Conservation (phyloP, 2,329 filamentous ascomycete genomes). For the Aspergillus chevalieri region DNA sequence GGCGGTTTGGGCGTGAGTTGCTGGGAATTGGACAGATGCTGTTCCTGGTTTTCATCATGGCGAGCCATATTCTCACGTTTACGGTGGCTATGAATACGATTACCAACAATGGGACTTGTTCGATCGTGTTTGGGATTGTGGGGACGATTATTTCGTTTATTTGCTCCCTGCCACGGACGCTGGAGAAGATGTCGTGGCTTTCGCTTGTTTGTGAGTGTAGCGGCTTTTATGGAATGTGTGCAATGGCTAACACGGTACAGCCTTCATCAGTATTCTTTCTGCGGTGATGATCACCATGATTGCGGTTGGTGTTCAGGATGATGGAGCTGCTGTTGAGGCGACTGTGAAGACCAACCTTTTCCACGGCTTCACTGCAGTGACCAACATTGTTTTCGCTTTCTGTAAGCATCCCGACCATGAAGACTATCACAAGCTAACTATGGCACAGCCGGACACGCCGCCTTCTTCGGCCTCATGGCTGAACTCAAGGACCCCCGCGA, state of each 20-base stretch:
- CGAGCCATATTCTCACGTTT: constrained; percentile 66
- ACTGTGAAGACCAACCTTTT: constrained; percentile 43
- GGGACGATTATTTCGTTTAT: constrained; percentile 55
- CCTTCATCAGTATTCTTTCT: constrained; percentile 58
- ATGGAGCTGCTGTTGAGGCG: constrained; percentile 32
- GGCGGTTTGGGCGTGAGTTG: constrained; percentile 56
- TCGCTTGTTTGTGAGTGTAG: constrained; percentile 47
- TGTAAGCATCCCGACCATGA: constrained; percentile 35
- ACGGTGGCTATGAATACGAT: constrained; percentile 63
- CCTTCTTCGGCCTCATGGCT: constrained; percentile 61
- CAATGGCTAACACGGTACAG: constrained; percentile 18
- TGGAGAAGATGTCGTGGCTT: constrained; percentile 57
- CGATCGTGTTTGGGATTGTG: constrained; percentile 58
- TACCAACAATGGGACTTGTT: constrained; percentile 56
- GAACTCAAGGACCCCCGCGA: constrained; percentile 58
- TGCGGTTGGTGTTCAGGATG: constrained; percentile 52
- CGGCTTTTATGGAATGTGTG: too few relatives aligned
- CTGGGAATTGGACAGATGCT: constrained; percentile 57
- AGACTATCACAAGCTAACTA: constrained; percentile 37
- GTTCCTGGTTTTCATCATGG: constrained; percentile 63
- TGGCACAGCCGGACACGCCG: constrained; percentile 51
- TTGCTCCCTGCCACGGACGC: constrained; percentile 56
- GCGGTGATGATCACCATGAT: constrained; percentile 64
- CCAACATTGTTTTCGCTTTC: constrained; percentile 68
- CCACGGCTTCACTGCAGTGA: constrained; percentile 55